Evolutionary conservation across 371 early-diverging fungal species (phyloP), one percentile per base, ranked within the genome.

Genomic region (Chytridiales sp.): DNA sequence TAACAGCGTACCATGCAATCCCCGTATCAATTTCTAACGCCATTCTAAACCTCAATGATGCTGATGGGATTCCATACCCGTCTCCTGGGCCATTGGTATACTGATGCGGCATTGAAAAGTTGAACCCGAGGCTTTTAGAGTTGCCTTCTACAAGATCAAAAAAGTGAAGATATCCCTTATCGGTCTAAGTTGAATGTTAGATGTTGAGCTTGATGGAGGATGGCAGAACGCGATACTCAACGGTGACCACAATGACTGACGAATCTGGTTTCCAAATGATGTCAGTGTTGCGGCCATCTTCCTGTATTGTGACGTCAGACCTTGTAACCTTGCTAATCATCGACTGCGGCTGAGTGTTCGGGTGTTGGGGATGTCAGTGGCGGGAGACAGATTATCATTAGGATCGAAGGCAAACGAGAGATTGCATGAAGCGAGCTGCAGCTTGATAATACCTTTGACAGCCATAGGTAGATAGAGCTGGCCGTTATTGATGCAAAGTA

Each of bases 11-110:
- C 74, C 76, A 74, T 26, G 64, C 57, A n/a, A 72, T 57, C 15
- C 74, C 74, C 11, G 72, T 61, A 53, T 75, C 76, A 43, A 77
- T 68, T 41, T 76, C 77, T 30, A 79, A 44, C 2, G 80, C 76
- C 72, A 79, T 64, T 41, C 56, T 46, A 50, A 77, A 79, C 27
- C 54, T 42, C 9, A 77, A 35, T 4, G 64, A 47, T 5, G 35
- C 47, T 44, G 48, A 35, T 17, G 54, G 56, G 8, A 58, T 41
- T 1, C 69, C 73, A 4, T 35, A 24, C 2, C 54, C 59, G 49
- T 79, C 75, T n/a, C 77, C 79, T 17, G 76, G 67, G n/a, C 77
- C 75, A n/a, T 31, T 54, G n/a, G 49, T 51, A 32, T 46, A 65
- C 51, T 75, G 73, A 59, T 76, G 77, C 34, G 60, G 27, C 1